A percentile compares a stretch with the other conserved stretches of the same genome.
phyloP scores from a whole-genome alignment of 441 rosid genomes.

The Syzygium malaccense region DNA sequence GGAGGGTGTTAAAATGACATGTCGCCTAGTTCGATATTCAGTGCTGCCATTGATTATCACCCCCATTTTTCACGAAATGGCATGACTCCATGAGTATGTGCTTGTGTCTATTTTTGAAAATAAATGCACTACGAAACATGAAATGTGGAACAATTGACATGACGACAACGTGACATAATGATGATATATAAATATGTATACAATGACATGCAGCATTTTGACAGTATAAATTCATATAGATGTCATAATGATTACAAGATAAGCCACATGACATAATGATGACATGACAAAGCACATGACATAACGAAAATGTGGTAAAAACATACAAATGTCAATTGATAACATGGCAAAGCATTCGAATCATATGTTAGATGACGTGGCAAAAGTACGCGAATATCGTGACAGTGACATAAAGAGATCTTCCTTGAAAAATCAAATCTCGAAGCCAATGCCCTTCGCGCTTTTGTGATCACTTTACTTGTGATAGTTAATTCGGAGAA shows the following conservation, averaged over 20 bases:
- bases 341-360: too few relatives aligned
- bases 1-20: background rate
- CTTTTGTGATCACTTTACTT: background rate
- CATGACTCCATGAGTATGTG: background rate
- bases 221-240: background rate
- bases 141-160: background rate
- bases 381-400: background rate
- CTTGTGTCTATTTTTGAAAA: background rate
- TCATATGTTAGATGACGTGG: background rate
- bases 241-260: background rate
- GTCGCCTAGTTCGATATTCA: background rate
- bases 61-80: background rate
- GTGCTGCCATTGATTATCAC: background rate
- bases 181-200: background rate
- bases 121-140: background rate
- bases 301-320: background rate
- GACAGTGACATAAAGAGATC: background rate
- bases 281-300: background rate
- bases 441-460: too few relatives aligned
- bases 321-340: background rate
- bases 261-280: background rate
- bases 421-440: too few relatives aligned
- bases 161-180: background rate
- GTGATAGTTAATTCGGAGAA: background rate
- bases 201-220: background rate